Conservation (phyloP, 2,329 filamentous ascomycete species). For the Exophiala sp. region DNA sequence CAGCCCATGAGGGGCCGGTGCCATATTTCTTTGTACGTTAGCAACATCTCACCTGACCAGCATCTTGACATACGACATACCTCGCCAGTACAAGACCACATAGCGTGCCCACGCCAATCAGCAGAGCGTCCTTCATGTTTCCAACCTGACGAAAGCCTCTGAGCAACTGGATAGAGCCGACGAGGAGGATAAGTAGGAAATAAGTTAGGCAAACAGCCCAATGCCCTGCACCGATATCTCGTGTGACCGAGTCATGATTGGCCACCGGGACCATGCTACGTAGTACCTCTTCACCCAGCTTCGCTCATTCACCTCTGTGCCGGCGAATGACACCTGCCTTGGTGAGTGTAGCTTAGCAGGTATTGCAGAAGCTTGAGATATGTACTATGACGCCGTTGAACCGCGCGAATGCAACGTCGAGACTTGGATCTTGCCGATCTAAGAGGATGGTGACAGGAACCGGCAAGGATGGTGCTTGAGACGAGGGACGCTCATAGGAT, state of each 20-base stretch:
- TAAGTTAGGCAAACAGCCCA: not conserved
- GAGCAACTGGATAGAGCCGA: not conserved
- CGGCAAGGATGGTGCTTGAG: not conserved
- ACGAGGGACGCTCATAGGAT: not conserved
- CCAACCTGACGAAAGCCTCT: not conserved
- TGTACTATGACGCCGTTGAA: conserved; percentile 10
- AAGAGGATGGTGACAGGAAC: conserved; percentile 16
- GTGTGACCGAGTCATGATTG: conserved; percentile 1
- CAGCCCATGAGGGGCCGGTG: conserved; percentile 16
- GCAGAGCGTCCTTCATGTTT: conserved; percentile 13
- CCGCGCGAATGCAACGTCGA: conserved; percentile 10
- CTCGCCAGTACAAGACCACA: conserved; percentile 11
- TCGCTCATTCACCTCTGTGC: not conserved
- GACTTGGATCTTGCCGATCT: not conserved
- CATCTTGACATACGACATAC: conserved; percentile 2
- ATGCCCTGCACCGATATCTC: not conserved
- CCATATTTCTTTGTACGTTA: conserved; percentile 7
- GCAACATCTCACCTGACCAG: not conserved
- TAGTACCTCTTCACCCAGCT: not conserved
- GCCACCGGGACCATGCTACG: not conserved
- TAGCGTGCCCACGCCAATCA: conserved; percentile 7
- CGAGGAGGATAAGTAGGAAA: not conserved
- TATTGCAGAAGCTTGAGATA: conserved; percentile 7
- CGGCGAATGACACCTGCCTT: not conserved
- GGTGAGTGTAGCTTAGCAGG: not conserved